Evolutionary conservation across 257 asterid genomes (phyloP), one percentile per base, ranked within the genome.

Genomic region (Osmanthus fragrans): DNA sequence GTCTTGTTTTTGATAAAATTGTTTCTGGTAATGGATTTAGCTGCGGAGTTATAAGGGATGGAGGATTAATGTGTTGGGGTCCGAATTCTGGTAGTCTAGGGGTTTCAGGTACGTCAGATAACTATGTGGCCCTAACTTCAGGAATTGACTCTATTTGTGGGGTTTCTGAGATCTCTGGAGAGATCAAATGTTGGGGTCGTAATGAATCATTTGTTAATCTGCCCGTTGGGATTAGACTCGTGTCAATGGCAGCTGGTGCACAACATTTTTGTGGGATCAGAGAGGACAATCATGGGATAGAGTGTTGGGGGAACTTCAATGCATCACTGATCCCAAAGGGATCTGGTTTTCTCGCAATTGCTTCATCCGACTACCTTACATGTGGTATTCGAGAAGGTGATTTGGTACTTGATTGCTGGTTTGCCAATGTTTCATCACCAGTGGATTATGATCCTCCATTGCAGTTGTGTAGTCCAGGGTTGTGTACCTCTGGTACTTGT

Each of bases 401-500:
- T 86, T 84, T 96, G 9, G 98, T 93, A 4, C 96, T 96, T 71
- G 97, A 89, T 80, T 96, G 99, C 75, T 96, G 97, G 97, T 93
- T 86, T 49, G 74, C 94, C 0, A 83, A 85, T 67, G 77, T 84
- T 3, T 79, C 87, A 0, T 82, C 89, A 0, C 80, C 85, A 8
- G 73, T 72, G 7, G 81, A 83, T 79, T 90, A 89, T 73, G 95
- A 90, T 82, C 99, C 99, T 36, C 99, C 99, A 0, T 73, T 95
- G 90, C 90, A 95, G 94, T 76, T 95, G 74, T 95, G 98, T 74
- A 95, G 98, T 75, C 99, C 99, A 0, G 98, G 99, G 0, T 81
- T 93, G 34, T 95, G 99, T 77, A 83, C 81, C 15, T 81, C 94
- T 5, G 85, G 83, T 63, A 23, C 79, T 6, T 95, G 99, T 27